Conservation (phyloP, 371 early-diverging fungal genomes). For the Mucor indicus region DNA sequence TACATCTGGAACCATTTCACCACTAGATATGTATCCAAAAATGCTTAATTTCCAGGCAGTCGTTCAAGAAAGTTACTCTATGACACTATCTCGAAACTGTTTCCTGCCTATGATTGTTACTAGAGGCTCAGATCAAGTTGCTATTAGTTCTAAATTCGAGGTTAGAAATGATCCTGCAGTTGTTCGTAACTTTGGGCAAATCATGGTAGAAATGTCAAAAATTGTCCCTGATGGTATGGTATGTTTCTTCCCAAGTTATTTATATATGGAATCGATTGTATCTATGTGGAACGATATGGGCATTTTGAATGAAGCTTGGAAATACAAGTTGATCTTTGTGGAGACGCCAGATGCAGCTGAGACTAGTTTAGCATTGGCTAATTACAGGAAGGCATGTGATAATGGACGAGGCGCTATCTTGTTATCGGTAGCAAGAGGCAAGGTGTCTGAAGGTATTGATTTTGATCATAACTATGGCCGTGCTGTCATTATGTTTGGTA, state of each 20-base stretch:
- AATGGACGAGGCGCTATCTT: conserved; percentile 98
- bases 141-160: conserved; percentile 95
- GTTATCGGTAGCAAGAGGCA: conserved; percentile 99
- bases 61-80: conserved; percentile 88
- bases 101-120: conserved; percentile 98
- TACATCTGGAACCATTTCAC: conserved; percentile 99
- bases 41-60: conserved; percentile 90
- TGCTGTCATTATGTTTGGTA: conserved; percentile 98
- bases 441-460: conserved; percentile 99
- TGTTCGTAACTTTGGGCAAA: conserved; percentile 98
- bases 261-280: conserved; percentile 99
- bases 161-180: conserved; percentile 98
- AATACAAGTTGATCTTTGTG: conserved; percentile 97
- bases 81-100: conserved; percentile 92
- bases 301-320: conserved; percentile 91
- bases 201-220: conserved; percentile 93
- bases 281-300: conserved; percentile 98
- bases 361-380: conserved; percentile 93
- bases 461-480: conserved; percentile 99
- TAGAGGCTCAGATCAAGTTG: conserved; percentile 97
- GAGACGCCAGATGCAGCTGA: conserved; percentile 99
- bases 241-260: conserved; percentile 98
- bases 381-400: conserved; percentile 96
- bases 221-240: conserved; percentile 99
- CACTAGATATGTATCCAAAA: conserved; percentile 98